Conservation (phyloP, 257 asterid species). For the Dorcoceras hygrometricum region DNA sequence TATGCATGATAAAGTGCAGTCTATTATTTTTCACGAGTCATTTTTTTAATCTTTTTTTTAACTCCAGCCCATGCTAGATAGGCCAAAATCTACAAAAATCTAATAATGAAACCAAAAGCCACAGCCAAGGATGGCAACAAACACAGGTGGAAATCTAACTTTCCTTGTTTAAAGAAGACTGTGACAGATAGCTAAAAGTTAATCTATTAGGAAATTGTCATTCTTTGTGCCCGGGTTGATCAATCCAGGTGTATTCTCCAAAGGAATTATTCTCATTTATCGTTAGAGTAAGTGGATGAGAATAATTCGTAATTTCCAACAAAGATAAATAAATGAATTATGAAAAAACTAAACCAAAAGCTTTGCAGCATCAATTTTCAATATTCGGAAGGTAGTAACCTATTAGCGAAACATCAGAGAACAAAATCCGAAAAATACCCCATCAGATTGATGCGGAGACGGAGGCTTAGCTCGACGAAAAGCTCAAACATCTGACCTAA, state of each 20-base stretch:
- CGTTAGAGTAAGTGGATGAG: neutral
- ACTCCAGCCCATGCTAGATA: neutral
- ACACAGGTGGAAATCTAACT: too few species aligned
- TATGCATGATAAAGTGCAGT: neutral
- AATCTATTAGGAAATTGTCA: neutral
- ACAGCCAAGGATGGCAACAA: too few species aligned
- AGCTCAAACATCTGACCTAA: slow-evolving; percentile 99
- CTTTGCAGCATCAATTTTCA: neutral
- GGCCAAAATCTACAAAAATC: too few species aligned
- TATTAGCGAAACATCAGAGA: neutral
- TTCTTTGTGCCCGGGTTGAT: neutral
- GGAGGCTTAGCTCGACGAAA: slow-evolving; percentile 86
- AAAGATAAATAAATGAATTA: too few species aligned
- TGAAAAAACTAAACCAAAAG: neutral
- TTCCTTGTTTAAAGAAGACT: too few species aligned
- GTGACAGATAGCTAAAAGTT: neutral
- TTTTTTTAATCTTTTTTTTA: too few species aligned
- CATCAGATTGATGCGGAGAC: slow-evolving; percentile 81
- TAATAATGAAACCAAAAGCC: too few species aligned
- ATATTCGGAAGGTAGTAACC: neutral
- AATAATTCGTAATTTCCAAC: neutral
- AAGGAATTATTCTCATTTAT: neutral
- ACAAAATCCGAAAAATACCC: slow-evolving; percentile 49
- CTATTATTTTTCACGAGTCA: neutral
- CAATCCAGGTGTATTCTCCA: neutral